Percentiles rank a stretch among this genome's conserved stretches.
These are phyloP conservation scores for Daldinia caldariorum DNA, from an alignment of 495 filamentous ascomycete species.

Conservation along the genomic window DNA sequence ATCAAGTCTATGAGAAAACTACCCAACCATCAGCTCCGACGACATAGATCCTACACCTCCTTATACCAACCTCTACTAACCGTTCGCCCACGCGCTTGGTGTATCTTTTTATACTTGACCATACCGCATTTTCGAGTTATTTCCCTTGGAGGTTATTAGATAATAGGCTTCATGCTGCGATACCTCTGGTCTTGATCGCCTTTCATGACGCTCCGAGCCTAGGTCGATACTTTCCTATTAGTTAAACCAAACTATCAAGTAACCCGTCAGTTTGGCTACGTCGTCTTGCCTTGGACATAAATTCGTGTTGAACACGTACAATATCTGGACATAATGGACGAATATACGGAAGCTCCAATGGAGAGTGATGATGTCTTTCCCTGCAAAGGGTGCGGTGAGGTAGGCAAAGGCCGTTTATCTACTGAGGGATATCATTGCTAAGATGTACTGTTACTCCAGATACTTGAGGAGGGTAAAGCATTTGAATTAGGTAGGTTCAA, in stretches of 20 bases:
- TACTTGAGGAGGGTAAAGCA: constrained; percentile 97
- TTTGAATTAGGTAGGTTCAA: constrained; percentile 89
- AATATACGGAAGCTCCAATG: constrained; percentile 81
- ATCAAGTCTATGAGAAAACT: constrained; percentile 8
- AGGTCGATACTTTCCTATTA: constrained; percentile 5
- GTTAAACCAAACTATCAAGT: constrained; percentile 9
- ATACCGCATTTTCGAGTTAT: not conserved
- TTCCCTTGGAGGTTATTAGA: constrained; percentile 7
- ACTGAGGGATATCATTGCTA: constrained; percentile 28
- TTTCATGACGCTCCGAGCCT: constrained; percentile 39
- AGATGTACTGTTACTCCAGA: constrained; percentile 62
- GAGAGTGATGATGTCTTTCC: constrained; percentile 91
- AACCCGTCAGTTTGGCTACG: constrained; percentile 1
- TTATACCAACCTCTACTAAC: not conserved
- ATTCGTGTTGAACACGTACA: constrained; percentile 15
- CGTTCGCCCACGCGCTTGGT: not conserved
- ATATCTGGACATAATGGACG: constrained; percentile 55
- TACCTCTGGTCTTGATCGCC: constrained; percentile 30
- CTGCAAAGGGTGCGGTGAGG: constrained; percentile 98
- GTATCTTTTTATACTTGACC: not conserved
- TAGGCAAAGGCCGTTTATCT: constrained; percentile 52
- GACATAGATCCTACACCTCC: not conserved
- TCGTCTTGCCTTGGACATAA: constrained; percentile 9
- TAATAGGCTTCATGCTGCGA: constrained; percentile 30
- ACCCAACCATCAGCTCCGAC: not conserved